Percentiles rank a stretch among this genome's conserved stretches.
Evolutionary conservation across 306 rosid genomes (phyloP).

Genomic region (Prinsepia uniflora): DNA sequence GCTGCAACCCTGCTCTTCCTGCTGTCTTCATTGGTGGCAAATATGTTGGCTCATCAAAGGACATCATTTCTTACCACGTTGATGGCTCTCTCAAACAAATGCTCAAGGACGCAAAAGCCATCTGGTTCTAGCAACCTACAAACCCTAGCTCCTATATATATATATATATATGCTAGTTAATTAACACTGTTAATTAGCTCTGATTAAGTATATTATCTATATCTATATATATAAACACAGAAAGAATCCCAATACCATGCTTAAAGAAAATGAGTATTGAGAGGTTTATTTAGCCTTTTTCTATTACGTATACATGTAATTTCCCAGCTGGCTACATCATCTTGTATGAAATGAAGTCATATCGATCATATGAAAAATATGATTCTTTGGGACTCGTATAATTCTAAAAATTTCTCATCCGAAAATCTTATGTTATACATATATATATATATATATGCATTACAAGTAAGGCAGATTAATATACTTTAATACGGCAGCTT

Average conservation of each 20-base stretch:
- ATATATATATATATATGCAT: too few relatives aligned
- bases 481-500: too few relatives aligned
- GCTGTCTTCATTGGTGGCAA: constrained; percentile 93
- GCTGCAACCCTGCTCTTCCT: constrained; percentile 89
- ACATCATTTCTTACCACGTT: constrained; percentile 86
- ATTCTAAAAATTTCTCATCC: background rate
- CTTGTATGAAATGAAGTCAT: constrained; percentile 14
- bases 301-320: constrained; percentile 7
- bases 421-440: background rate
- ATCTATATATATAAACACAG: constrained; percentile 20
- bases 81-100: constrained; percentile 87
- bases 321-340: background rate
- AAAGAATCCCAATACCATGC: constrained; percentile 15
- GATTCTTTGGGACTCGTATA: background rate
- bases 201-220: background rate
- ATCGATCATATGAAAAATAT: constrained; percentile 1
- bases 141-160: background rate
- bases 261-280: constrained; percentile 19
- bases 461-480: too few relatives aligned
- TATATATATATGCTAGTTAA: constrained; percentile 24
- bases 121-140: constrained; percentile 71
- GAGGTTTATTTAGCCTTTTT: background rate
- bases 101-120: constrained; percentile 91
- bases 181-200: constrained; percentile 2
- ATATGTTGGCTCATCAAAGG: constrained; percentile 83